Conservation (phyloP, 768 basidiomycete genomes). For the Tremella mesenterica region DNA sequence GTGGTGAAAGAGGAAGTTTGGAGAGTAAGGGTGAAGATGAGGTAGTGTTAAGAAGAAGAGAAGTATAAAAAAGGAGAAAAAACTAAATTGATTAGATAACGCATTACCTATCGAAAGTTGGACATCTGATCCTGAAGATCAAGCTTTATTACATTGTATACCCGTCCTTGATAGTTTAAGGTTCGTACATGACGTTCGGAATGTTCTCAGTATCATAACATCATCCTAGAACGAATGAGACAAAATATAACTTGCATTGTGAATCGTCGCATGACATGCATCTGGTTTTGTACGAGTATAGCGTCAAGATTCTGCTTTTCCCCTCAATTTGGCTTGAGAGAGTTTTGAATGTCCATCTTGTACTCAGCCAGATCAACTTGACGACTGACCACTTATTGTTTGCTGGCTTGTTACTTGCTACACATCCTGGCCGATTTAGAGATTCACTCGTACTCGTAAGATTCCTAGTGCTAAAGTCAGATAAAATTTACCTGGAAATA, state of each 20-base stretch:
- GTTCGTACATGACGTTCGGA: constrained; percentile 90
- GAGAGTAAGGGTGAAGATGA: neutral
- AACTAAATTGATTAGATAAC: constrained; percentile 77
- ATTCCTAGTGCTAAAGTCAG: no score
- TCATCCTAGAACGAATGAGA: constrained; percentile 28
- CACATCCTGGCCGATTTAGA: no score
- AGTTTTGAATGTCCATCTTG: no score
- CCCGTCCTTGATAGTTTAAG: constrained; percentile 92
- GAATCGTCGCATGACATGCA: neutral
- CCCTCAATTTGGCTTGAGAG: no score
- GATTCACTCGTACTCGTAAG: no score
- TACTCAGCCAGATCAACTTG: no score
- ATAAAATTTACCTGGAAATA: no score
- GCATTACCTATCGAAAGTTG: constrained; percentile 99
- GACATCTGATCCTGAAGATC: constrained; percentile 94
- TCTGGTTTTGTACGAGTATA: neutral
- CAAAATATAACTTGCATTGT: neutral
- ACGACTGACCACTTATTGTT: neutral
- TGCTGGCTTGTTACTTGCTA: neutral
- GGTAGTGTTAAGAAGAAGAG: no score
- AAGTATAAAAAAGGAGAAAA: neutral
- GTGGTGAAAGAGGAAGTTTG: neutral
- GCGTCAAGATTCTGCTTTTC: no score
- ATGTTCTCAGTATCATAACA: constrained; percentile 65
- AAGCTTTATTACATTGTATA: constrained; percentile 87